Evolutionary conservation across 2,329 filamentous ascomycete genomes (phyloP), one percentile per base, ranked within the genome.

Genomic region (Phialophora verrucosa): DNA sequence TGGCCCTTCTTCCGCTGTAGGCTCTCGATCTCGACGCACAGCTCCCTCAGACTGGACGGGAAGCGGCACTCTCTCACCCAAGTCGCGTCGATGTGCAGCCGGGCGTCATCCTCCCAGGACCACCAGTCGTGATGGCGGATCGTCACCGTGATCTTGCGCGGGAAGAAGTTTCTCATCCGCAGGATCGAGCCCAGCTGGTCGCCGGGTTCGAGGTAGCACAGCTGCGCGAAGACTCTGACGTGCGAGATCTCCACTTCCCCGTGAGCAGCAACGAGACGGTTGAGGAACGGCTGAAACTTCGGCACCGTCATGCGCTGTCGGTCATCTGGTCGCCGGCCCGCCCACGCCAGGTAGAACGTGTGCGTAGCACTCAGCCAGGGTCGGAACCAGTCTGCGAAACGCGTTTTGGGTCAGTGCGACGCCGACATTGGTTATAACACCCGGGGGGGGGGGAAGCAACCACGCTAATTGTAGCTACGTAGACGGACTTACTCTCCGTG

Each of bases 21-120:
- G 2, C 80, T 82, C 73, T 86, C 84, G 17, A 84, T 73, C 49
- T 84, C 82, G 4, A 84, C 74, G 29, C 73, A 71, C 1, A 86
- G 70, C 54, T 80, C 76, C 1, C 73, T 70, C 17, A 83, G 74
- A 3, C 76, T 78, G 0, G 66, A 80, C 6, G 51, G 51, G 14
- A 55, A 20, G 20, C 27, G 51, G 51, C 25, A 17, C 8, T 25
- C 51, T 32, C 25, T 11, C 11, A 55, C 17, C 51, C 51, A 55
- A 3, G 23, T 11, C 17, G 17, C 10, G 14, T 32, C 10, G 51
- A 55, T 7, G 0, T 7, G 11, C 1, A 32, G 51, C 4, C 12
- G 51, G 3, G 12, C 11, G 25, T 32, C 51, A 7, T 6, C 4
- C 51, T 55, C 51, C 51, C 51, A 55, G 11, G 17, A 32, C 29